Evolutionary conservation across 371 early-diverging fungal species (phyloP).

Genomic region (Funneliformis caledonium): DNA sequence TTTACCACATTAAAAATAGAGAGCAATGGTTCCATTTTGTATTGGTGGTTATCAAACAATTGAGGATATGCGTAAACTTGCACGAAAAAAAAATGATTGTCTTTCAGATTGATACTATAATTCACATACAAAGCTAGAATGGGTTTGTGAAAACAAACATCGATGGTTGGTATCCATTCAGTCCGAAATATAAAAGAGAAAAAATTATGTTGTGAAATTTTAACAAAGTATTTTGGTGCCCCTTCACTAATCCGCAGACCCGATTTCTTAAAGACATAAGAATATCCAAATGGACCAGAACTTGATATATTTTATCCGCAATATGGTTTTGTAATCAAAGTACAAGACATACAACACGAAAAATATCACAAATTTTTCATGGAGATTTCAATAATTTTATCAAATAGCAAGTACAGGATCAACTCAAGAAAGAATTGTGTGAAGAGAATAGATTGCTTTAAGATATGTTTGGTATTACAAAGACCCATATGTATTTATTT

Average conservation of each 20-base stretch:
- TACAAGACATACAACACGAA: constrained; percentile 29
- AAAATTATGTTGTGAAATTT: too few species aligned
- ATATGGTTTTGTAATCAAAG: constrained; percentile 33
- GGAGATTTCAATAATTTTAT: constrained; percentile 31
- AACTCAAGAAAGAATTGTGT: constrained; percentile 35
- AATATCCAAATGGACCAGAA: not conserved
- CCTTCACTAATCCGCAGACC: not conserved
- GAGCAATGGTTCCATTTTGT: too few species aligned
- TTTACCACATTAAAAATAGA: too few species aligned
- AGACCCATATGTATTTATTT: too few species aligned
- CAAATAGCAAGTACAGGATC: constrained; percentile 6
- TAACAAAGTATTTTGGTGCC: not conserved
- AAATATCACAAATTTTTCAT: constrained; percentile 21
- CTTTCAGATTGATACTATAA: too few species aligned
- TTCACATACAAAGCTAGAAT: too few species aligned
- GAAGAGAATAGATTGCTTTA: constrained; percentile 27
- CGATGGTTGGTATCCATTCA: too few species aligned
- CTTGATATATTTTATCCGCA: constrained; percentile 23
- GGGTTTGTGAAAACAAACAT: too few species aligned
- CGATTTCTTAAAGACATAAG: constrained; percentile 1
- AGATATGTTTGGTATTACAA: not conserved
- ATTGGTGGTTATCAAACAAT: too few species aligned
- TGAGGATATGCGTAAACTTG: too few species aligned
- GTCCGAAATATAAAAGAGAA: too few species aligned
- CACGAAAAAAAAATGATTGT: too few species aligned